Percentiles rank a stretch among this genome's conserved stretches.
Conservation (phyloP, 805 yeast species). For the Zygosaccharomyces gambellarensis region DNA sequence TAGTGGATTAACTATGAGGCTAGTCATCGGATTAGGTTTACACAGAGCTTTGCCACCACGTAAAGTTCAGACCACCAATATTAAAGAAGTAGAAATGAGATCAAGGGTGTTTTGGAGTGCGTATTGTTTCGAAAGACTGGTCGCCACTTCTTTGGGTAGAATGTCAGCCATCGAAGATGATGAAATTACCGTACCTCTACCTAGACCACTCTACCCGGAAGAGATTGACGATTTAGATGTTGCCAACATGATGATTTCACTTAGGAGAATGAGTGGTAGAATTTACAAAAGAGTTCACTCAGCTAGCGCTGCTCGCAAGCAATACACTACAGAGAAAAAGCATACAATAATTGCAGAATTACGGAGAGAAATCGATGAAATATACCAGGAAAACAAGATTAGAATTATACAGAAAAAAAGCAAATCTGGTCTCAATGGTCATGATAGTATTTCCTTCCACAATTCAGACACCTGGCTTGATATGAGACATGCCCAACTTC, state of each 20-base stretch:
- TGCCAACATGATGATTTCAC: constrained; percentile 39
- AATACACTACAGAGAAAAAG: constrained; percentile 32
- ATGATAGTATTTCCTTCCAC: constrained; percentile 31
- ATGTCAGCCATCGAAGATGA: constrained; percentile 46
- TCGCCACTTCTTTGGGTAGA: constrained; percentile 47
- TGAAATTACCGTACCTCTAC: constrained; percentile 45
- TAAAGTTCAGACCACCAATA: constrained; percentile 30
- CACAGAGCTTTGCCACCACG: constrained; percentile 37
- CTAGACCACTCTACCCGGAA: constrained; percentile 38
- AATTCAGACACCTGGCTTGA: constrained; percentile 35
- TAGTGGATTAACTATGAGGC: constrained; percentile 44
- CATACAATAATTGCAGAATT: constrained; percentile 32
- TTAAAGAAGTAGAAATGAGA: constrained; percentile 40
- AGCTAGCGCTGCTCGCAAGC: constrained; percentile 36
- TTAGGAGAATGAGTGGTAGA: constrained; percentile 45
- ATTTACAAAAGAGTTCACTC: constrained; percentile 45
- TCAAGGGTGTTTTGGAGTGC: constrained; percentile 48
- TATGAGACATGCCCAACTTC: constrained; percentile 43
- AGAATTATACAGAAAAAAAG: constrained; percentile 23
- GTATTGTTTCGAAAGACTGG: constrained; percentile 44
- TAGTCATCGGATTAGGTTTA: constrained; percentile 43
- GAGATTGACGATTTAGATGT: constrained; percentile 40
- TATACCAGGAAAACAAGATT: constrained; percentile 25
- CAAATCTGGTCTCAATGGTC: background rate
- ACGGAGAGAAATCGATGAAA: constrained; percentile 34